Evolutionary conservation across 352 stramenopile genomes (phyloP), one percentile per base, ranked within the genome.

Genomic region (Phytophthora cactorum): DNA sequence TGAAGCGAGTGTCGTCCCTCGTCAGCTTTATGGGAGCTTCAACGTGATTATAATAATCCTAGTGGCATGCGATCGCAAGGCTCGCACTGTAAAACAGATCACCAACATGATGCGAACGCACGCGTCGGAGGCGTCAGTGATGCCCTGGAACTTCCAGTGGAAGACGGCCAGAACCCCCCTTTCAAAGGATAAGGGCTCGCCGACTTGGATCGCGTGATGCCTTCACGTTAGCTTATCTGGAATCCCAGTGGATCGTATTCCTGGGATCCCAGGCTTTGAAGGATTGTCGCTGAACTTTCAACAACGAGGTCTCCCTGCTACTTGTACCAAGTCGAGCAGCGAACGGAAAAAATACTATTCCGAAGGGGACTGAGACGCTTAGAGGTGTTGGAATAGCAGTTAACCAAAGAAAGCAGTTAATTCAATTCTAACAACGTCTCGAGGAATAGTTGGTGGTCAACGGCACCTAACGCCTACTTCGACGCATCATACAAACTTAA

Each of bases 81-180:
- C 52, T 29, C 4, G 63, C 59, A 71, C 56, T 66, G 57, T 66
- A 66, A 71, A 66, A 53, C 62, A 70, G 47, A 63, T 68, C 45
- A 6, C 11, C n/a, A 7, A 7, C 25, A 9, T 14, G 39, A n/a
- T 46, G 12, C 7, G 29, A 32, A 32, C 5, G 22, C 49, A 50
- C 31, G 36, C 28, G 46, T 39, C 34, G 34, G 34, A 39, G 34
- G 34, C 34, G 34, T 39, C 34, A 39, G 2, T 39, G 9, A 22
- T 22, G 22, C 22, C 22, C 22, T 22, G 22, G 22, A 22, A 22
- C 22, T 22, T 1, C 22, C 22, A 22, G 22, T 22, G 22, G 22
- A 22, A 22, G 22, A 22, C 22, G 22, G 22, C 22, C 22, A 22
- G 22, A 22, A 38, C 6, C 36, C 15, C 57, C 39, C 15, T 57